Conservation (phyloP, 495 filamentous ascomycete species). For the Podospora bellae-mahoneyi region DNA sequence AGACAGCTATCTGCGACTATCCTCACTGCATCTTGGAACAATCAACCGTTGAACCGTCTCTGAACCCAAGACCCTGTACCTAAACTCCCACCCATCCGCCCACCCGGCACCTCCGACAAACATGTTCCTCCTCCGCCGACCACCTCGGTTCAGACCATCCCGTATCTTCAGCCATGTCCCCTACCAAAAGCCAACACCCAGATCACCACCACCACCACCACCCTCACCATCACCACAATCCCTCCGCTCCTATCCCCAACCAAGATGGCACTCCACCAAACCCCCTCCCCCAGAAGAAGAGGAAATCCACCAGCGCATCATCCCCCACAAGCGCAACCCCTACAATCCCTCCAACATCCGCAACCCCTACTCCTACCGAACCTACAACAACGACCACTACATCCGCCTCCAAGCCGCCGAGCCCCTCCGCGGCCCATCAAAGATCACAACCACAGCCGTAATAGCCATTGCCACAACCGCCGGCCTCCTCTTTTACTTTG, state of each 20-base stretch:
- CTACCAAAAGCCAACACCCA: background rate
- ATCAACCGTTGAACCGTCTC: background rate
- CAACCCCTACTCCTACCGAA: background rate
- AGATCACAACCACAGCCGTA: slow-evolving; percentile 18
- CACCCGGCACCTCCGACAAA: background rate
- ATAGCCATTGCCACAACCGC: slow-evolving; percentile 34
- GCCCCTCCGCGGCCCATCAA: background rate
- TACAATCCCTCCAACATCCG: background rate
- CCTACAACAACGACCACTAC: slow-evolving; percentile 9
- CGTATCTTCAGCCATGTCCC: background rate
- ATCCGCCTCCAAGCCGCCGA: slow-evolving; percentile 8
- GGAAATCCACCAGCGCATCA: background rate
- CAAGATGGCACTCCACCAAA: background rate
- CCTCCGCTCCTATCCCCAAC: background rate
- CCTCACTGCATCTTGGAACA: background rate
- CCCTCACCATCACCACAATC: background rate
- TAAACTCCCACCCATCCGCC: background rate
- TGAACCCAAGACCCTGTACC: background rate
- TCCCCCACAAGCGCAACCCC: background rate
- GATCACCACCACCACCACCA: background rate
- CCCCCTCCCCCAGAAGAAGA: background rate
- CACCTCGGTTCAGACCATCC: background rate
- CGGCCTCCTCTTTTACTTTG: slow-evolving; percentile 58
- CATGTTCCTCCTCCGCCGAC: background rate
- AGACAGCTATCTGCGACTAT: background rate